These are phyloP conservation scores for Acrocalymma vagum DNA, from an alignment of 2,329 filamentous ascomycete species.

Conservation along the genomic window DNA sequence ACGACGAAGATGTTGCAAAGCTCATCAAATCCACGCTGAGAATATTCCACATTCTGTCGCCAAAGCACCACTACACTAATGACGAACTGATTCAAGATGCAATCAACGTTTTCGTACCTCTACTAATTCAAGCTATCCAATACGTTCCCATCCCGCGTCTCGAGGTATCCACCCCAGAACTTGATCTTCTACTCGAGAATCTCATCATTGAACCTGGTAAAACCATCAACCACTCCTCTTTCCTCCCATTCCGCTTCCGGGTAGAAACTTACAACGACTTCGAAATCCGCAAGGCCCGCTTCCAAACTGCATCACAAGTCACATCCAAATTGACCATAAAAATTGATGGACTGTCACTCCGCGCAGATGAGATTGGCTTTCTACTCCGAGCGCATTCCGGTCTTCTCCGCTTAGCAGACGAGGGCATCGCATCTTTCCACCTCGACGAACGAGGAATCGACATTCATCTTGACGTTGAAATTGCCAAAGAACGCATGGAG, in stretches of 20 bases:
- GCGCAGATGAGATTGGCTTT: slow-evolving; percentile 88
- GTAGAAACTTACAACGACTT: slow-evolving; percentile 87
- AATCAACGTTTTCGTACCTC: slow-evolving; percentile 81
- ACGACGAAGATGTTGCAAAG: slow-evolving; percentile 76
- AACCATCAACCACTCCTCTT: slow-evolving; percentile 85
- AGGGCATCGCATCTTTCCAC: slow-evolving; percentile 85
- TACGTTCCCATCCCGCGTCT: slow-evolving; percentile 89
- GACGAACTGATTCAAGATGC: slow-evolving; percentile 77
- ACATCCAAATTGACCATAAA: slow-evolving; percentile 80
- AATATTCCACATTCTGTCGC: slow-evolving; percentile 75
- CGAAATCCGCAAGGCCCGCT: slow-evolving; percentile 80
- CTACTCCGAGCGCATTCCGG: slow-evolving; percentile 84
- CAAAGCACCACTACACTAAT: slow-evolving; percentile 70
- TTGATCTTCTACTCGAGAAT: slow-evolving; percentile 90
- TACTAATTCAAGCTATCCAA: slow-evolving; percentile 79
- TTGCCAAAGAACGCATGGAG: slow-evolving; percentile 80
- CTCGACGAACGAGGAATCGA: slow-evolving; percentile 90
- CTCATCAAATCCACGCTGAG: slow-evolving; percentile 72
- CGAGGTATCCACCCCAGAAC: slow-evolving; percentile 83
- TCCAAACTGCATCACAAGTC: slow-evolving; percentile 72
- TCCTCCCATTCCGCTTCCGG: slow-evolving; percentile 84
- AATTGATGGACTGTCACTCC: slow-evolving; percentile 81
- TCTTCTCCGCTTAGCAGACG: slow-evolving; percentile 77
- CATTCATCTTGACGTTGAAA: slow-evolving; percentile 83
- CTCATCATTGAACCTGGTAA: slow-evolving; percentile 87